phyloP scores from a whole-genome alignment of 352 stramenopile species.

The Globisporangium orthogonon region DNA sequence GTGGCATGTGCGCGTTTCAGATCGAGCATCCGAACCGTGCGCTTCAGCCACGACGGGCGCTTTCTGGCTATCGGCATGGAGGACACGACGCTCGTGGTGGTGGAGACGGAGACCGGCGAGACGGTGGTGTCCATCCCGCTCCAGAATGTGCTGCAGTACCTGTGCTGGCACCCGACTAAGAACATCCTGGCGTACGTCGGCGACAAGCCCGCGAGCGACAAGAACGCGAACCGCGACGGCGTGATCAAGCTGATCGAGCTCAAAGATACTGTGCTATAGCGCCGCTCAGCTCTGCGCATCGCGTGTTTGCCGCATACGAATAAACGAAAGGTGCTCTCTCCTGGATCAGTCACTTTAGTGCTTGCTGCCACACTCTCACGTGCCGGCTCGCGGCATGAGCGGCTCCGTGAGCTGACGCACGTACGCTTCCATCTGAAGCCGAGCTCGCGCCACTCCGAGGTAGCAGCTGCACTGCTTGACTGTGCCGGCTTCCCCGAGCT shows the following conservation, averaged over 20 bases:
- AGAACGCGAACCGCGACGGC: slow-evolving; percentile 75
- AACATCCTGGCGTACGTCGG: slow-evolving; percentile 80
- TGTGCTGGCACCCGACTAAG: slow-evolving; percentile 80
- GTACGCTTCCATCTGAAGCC: slow-evolving; percentile 61
- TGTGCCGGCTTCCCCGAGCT: slow-evolving; percentile 51
- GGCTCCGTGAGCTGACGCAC: slow-evolving; percentile 36
- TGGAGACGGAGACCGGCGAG: slow-evolving; percentile 58
- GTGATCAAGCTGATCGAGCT: slow-evolving; percentile 84
- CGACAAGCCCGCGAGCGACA: slow-evolving; percentile 69
- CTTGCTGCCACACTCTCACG: slow-evolving; percentile 1
- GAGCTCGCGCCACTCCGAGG: slow-evolving; percentile 57
- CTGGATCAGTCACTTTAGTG: background rate
- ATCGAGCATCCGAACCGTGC: slow-evolving; percentile 73
- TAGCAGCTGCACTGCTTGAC: slow-evolving; percentile 83
- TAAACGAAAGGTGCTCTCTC: background rate
- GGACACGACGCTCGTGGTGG: slow-evolving; percentile 59
- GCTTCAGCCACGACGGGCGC: slow-evolving; percentile 67
- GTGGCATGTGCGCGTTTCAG: slow-evolving; percentile 13
- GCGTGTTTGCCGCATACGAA: background rate
- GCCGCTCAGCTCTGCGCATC: background rate
- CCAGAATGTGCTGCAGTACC: slow-evolving; percentile 64
- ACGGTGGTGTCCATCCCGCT: slow-evolving; percentile 53
- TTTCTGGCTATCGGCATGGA: slow-evolving; percentile 78
- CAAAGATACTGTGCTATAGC: slow-evolving; percentile 23
- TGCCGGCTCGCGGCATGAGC: slow-evolving; percentile 3